These are phyloP conservation scores for Penicillium argentinense DNA, from an alignment of 495 filamentous ascomycete species.

Conservation along the genomic window DNA sequence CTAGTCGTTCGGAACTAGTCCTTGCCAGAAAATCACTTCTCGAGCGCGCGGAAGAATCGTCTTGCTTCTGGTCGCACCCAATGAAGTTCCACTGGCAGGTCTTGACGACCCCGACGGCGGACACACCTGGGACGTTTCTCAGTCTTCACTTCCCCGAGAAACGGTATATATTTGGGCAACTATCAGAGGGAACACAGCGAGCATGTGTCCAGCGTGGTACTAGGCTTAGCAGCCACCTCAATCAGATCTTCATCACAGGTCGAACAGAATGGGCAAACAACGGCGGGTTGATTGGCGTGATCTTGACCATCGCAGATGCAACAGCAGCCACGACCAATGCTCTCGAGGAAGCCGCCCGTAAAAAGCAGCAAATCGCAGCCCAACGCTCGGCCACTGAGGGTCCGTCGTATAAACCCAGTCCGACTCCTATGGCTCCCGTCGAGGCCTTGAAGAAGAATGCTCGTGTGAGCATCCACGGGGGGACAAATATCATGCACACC, in stretches of 20 bases:
- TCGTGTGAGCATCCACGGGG: conserved; percentile 69
- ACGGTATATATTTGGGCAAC: conserved; percentile 84
- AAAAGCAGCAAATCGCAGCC: conserved; percentile 27
- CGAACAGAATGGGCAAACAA: conserved; percentile 67
- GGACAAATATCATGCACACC: conserved; percentile 72
- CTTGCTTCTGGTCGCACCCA: conserved; percentile 13
- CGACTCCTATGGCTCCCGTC: not conserved
- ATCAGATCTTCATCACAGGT: conserved; percentile 80
- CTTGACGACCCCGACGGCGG: conserved; percentile 80
- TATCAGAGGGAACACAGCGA: conserved; percentile 85
- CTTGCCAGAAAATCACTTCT: conserved; percentile 24
- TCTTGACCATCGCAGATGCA: conserved; percentile 76
- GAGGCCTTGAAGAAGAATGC: conserved; percentile 8
- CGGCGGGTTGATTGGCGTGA: conserved; percentile 81
- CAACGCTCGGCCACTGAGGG: conserved; percentile 15
- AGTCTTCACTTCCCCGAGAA: conserved; percentile 74
- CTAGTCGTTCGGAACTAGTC: conserved; percentile 18
- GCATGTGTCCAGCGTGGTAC: conserved; percentile 63
- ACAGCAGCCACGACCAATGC: conserved; percentile 31
- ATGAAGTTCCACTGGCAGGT: conserved; percentile 76
- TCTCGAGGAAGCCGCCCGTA: conserved; percentile 21
- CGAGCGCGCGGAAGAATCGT: conserved; percentile 7
- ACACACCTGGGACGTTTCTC: conserved; percentile 79
- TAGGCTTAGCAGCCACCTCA: conserved; percentile 55
- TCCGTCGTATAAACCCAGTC: conserved; percentile 13